Base-by-base conservation (phyloP, 192 early-diverging fungal species). In the Linnemannia hyalina region DNA sequence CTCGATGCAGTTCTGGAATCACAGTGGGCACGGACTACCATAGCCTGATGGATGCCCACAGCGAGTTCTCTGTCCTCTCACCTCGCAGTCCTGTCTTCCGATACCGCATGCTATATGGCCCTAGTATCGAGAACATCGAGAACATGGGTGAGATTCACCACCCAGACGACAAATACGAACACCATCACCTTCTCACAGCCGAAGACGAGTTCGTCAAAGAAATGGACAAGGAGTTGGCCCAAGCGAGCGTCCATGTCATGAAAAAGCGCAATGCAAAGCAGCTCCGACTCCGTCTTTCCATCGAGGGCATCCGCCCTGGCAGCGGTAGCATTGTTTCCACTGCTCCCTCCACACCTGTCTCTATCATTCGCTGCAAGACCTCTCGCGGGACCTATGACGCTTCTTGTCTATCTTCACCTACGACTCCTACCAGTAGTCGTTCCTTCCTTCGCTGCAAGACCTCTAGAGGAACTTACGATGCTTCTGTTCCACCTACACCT, bases 71-170 rank as follows among this genome's bases (percentile, higher is more conserved):
- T 13, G 11, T 65, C 10, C 60, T 26, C 9, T 65, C 60, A 29
- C 29, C 60, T 26, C 11, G 11, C 10, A 70, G 38, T 13, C 69
- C 69, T 22, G 18, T 11, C 38, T 70, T 41, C 23, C 72, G 65
- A 0, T 81, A 81, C 23, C 73, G 80, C 1, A n/a, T 81, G n/a
- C 80, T 68, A 26, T 69, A 81, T 41, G 73, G 80, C 6, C 73
- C 80, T 5, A 40, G 75, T 8, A 70, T 81, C 9, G 80, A 81
- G 73, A 81, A 81, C 46, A 81, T 81, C 4, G 80, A 81, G 44
- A 77, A 63, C 63, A 55, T 41, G n/a, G 20, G 26, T 60, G 23
- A 77, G 38, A 35, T 11, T 15, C 23, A 4, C 3, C 11, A 65
- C 10, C 0, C 60, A 3, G 11, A 65, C 1, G 15, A 13, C 10